These are phyloP conservation scores for Laburnicola sp. DNA, from an alignment of 2,329 filamentous ascomycete species.

Conservation along the genomic window DNA sequence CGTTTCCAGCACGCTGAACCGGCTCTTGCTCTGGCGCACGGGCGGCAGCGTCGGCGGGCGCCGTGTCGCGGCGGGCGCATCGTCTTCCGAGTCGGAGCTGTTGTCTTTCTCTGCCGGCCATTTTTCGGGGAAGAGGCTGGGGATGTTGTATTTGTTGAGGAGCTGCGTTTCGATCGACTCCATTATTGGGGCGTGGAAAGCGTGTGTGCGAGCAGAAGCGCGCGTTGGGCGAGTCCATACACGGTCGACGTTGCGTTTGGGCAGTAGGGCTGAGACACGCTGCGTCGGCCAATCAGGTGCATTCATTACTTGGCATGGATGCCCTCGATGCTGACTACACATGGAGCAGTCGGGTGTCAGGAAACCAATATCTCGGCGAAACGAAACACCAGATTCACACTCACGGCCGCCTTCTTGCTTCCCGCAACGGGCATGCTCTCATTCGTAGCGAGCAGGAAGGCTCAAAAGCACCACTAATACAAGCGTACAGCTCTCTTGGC, in stretches of 20 bases:
- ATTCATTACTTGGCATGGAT: conserved; percentile 11
- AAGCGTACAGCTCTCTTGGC: no score
- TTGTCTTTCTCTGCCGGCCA: conserved; percentile 85
- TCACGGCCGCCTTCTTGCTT: no score
- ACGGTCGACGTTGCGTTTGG: conserved; percentile 6
- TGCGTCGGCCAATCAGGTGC: conserved; percentile 29
- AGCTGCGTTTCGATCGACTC: conserved; percentile 65
- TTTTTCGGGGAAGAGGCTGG: conserved; percentile 74
- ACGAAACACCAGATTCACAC: no score
- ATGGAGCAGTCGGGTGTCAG: no score
- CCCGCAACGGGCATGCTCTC: no score
- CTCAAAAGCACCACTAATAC: no score
- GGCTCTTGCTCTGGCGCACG: conserved; percentile 66
- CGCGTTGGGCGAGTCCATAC: conserved; percentile 3
- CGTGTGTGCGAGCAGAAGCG: conserved; percentile 1
- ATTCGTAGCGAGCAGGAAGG: no score
- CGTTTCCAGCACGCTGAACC: conserved; percentile 82
- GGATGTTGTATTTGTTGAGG: conserved; percentile 86
- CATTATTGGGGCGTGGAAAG: conserved; percentile 26
- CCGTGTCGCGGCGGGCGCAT: conserved; percentile 32
- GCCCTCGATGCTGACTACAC: background rate
- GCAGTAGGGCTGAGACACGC: conserved; percentile 22
- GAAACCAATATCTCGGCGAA: no score
- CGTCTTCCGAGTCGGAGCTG: conserved; percentile 61
- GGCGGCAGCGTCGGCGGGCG: conserved; percentile 24